These are phyloP conservation scores for Wallacemonas rigidus DNA, from an alignment of 208 protist genomes.

Conservation along the genomic window DNA sequence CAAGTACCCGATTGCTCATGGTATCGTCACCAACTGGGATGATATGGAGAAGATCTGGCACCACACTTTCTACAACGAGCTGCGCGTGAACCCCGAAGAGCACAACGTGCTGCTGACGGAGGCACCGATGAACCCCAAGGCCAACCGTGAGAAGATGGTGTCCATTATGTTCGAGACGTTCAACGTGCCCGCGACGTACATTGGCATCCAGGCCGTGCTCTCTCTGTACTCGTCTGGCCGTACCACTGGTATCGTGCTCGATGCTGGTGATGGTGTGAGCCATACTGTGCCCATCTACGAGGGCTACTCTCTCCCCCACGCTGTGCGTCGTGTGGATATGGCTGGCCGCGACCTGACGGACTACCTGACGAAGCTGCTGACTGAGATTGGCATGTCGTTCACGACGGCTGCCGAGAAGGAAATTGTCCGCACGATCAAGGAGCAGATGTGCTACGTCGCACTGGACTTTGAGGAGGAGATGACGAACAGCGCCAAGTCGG, in stretches of 20 bases:
- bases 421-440: constrained; percentile 96
- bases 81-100: constrained; percentile 97
- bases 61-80: constrained; percentile 99
- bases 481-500: constrained; percentile 86
- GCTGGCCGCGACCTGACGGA: constrained; percentile 95
- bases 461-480: constrained; percentile 97
- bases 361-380: constrained; percentile 95
- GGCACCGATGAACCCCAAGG: constrained; percentile 92
- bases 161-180: constrained; percentile 96
- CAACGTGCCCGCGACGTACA: constrained; percentile 88
- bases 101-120: constrained; percentile 96
- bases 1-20: constrained; percentile 95
- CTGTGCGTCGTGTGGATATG: constrained; percentile 88
- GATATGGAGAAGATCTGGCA: constrained; percentile 99
- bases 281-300: constrained; percentile 95
- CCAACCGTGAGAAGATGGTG: constrained; percentile 95
- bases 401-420: constrained; percentile 95
- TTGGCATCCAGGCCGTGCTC: constrained; percentile 97
- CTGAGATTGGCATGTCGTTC: constrained; percentile 96
- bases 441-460: constrained; percentile 94
- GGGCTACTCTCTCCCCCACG: constrained; percentile 90
- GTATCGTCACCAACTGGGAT: constrained; percentile 98
- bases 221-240: constrained; percentile 93
- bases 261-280: constrained; percentile 94
- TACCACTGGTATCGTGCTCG: constrained; percentile 93